Base-by-base conservation (phyloP, 768 basidiomycete species). In the Kwoniella heveanensis region DNA sequence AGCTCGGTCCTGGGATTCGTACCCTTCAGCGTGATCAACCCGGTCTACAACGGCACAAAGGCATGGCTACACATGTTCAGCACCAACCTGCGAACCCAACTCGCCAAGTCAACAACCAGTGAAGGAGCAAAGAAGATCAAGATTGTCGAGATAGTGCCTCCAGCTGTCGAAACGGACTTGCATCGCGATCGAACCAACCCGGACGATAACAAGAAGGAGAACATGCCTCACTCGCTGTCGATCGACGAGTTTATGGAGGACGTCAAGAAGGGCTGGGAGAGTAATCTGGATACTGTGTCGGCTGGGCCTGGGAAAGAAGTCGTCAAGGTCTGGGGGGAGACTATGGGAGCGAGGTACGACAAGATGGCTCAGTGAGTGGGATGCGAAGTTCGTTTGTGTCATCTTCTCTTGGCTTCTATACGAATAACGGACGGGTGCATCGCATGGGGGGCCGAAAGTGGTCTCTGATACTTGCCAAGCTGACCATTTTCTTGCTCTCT, bases 161-260 rank as follows among this genome's bases (percentile, higher is more conserved):
- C 71, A 13, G 36, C 49, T 26, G 69, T 73, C 1, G 71, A 70
- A 21, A 66, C 68, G 17, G 71, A 70, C 57, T 54, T 73, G 3
- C 68, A 73, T 37, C 51, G 71, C 48, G 68, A 69, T 36, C 54
- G 68, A 26, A 29, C 47, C 15, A 64, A 72, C 55, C 71, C 71
- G 27, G 66, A 72, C 39, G 71, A 72, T 47, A 72, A 72, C 29
- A 72, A 72, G 54, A 69, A 66, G 50, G 30, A 56, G 4, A 21
- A 26, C 4, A 27, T 39, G 37, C 25, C 60, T 17, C n/a, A 27
- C 2, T 63, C 68, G 1, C 26, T 72, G 54, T 54, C 65, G n/a
- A 53, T 69, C 2, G 68, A 72, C 10, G 71, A 74, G 64, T 74
- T 69, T 32, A 71, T 74, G 70, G 63, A 53, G 13, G 68, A 67